These are phyloP conservation scores for Cercospora sp. DNA, from an alignment of 2,329 filamentous ascomycete species.

Conservation along the genomic window DNA sequence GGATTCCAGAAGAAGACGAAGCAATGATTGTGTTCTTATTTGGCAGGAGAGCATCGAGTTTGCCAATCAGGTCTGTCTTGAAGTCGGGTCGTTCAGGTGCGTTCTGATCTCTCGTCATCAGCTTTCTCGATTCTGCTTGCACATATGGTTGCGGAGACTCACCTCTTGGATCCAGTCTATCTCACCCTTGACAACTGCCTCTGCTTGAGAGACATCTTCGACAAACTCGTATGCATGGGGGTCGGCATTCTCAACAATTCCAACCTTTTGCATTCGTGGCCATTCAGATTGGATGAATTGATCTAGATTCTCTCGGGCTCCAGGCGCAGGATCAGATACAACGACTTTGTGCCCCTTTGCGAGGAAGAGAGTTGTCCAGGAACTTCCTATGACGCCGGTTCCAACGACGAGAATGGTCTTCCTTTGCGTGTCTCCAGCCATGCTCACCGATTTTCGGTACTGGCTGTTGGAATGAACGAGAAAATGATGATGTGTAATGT, in stretches of 20 bases:
- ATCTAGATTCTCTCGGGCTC: slow-evolving; percentile 38
- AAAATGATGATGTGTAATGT: background rate
- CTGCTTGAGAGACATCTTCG: slow-evolving; percentile 17
- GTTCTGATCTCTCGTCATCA: slow-evolving; percentile 10
- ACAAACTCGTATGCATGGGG: slow-evolving; percentile 29
- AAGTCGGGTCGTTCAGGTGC: slow-evolving; percentile 43
- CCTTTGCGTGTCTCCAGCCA: slow-evolving; percentile 8
- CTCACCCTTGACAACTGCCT: background rate
- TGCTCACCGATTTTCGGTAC: background rate
- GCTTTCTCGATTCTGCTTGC: slow-evolving; percentile 30
- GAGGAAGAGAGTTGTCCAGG: slow-evolving; percentile 47
- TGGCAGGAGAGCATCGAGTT: slow-evolving; percentile 38
- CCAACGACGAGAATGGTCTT: slow-evolving; percentile 41
- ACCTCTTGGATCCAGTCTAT: background rate
- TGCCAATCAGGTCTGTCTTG: slow-evolving; percentile 42
- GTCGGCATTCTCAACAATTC: slow-evolving; percentile 18
- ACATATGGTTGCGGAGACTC: slow-evolving; percentile 32
- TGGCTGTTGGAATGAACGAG: background rate
- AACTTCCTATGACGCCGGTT: slow-evolving; percentile 44
- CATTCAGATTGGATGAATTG: slow-evolving; percentile 29
- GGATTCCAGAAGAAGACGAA: slow-evolving; percentile 20
- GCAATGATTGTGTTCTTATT: slow-evolving; percentile 42
- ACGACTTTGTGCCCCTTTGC: slow-evolving; percentile 44
- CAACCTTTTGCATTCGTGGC: slow-evolving; percentile 26
- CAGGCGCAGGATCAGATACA: slow-evolving; percentile 45